These are phyloP conservation scores for Oemleria cerasiformis DNA, from an alignment of 306 rosid genomes.

Conservation along the genomic window DNA sequence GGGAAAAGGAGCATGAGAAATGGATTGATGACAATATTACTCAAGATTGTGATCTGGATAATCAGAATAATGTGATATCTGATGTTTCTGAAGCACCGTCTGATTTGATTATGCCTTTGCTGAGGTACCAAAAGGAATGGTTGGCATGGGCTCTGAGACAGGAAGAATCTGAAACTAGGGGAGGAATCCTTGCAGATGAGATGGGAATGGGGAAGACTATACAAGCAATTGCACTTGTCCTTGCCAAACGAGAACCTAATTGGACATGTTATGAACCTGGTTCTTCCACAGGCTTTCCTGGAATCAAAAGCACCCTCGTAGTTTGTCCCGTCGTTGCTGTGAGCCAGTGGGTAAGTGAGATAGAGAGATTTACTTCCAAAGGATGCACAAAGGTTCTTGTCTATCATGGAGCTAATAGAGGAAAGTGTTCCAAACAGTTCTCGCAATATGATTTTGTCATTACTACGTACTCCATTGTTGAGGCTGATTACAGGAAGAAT, in stretches of 20 bases:
- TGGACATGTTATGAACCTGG: conserved; percentile 35
- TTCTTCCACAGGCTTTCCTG: conserved; percentile 47
- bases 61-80: conserved; percentile 45
- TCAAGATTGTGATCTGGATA: conserved; percentile 40
- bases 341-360: conserved; percentile 82
- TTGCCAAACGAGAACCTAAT: conserved; percentile 55
- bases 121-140: conserved; percentile 94
- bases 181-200: conserved; percentile 97
- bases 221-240: conserved; percentile 95
- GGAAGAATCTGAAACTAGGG: conserved; percentile 56
- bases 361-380: conserved; percentile 63
- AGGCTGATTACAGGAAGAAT: conserved; percentile 74
- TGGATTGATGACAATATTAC: conserved; percentile 59
- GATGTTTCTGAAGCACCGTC: conserved; percentile 70
- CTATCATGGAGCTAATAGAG: conserved; percentile 81
- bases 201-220: conserved; percentile 99
- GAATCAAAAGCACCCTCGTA: conserved; percentile 70
- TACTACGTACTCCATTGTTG: conserved; percentile 75
- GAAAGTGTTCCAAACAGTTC: conserved; percentile 44
- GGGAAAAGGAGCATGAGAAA: conserved; percentile 61
- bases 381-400: conserved; percentile 79
- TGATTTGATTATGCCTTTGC: conserved; percentile 63
- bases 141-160: conserved; percentile 86
- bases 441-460: conserved; percentile 74
- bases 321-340: conserved; percentile 91